phyloP scores from a whole-genome alignment of 2,329 filamentous ascomycete genomes.

The Colletotrichum sidae region DNA sequence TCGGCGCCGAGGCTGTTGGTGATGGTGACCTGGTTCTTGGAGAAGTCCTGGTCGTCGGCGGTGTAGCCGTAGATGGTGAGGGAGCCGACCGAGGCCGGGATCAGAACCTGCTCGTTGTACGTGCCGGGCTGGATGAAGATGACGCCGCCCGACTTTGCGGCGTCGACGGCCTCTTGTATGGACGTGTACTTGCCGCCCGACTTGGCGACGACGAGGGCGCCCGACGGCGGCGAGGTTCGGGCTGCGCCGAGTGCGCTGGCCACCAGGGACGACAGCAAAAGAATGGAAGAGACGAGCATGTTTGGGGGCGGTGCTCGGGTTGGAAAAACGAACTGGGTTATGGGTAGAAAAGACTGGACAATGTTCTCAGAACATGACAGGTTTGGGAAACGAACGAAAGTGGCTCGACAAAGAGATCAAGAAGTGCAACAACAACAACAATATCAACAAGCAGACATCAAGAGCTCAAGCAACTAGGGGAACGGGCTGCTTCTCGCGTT shows the following conservation, averaged over 20 bases:
- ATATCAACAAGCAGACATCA: neutral
- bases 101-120: conserved; percentile 57
- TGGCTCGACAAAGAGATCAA: conserved; percentile 8
- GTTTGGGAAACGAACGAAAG: conserved; percentile 20
- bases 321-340: neutral
- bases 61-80: conserved; percentile 70
- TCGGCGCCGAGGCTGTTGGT: conserved; percentile 54
- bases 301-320: neutral
- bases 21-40: conserved; percentile 61
- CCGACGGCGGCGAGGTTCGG: conserved; percentile 45
- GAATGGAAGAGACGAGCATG: conserved; percentile 30
- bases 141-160: conserved; percentile 63
- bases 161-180: conserved; percentile 65
- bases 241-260: conserved; percentile 38
- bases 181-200: conserved; percentile 40
- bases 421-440: conserved; percentile 12
- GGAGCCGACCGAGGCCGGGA: conserved; percentile 64
- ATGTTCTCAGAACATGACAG: conserved; percentile 28
- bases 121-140: conserved; percentile 45
- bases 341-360: conserved; percentile 15
- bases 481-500: neutral
- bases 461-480: neutral
- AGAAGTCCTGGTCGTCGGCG: conserved; percentile 50
- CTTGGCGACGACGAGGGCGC: conserved; percentile 48
- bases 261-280: conserved; percentile 35